Percentiles rank a stretch among this genome's conserved stretches.
Conservation (phyloP, 73 alveolate genomes). For the Durusdinium trenchii region DNA sequence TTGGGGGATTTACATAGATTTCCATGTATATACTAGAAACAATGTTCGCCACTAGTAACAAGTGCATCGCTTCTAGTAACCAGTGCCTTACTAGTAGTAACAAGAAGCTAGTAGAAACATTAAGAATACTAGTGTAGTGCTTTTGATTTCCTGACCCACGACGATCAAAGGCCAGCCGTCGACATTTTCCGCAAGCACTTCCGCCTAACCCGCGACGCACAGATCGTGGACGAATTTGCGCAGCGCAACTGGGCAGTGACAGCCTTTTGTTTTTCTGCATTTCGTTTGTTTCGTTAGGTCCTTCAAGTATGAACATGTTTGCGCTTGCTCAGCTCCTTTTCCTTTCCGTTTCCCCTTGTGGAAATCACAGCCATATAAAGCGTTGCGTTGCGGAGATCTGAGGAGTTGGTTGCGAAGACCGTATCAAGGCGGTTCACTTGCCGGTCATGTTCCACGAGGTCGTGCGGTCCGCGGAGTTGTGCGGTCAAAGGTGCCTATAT, state of each 20-base stretch:
- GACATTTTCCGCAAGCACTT: constrained; percentile 60
- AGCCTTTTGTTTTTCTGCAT: neutral
- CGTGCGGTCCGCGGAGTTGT: too few species aligned
- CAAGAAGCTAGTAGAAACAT: too few species aligned
- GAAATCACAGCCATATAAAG: neutral
- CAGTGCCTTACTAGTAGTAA: too few species aligned
- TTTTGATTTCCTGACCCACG: neutral
- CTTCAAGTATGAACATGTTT: neutral
- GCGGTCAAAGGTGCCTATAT: too few species aligned
- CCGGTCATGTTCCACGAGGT: constrained; percentile 91
- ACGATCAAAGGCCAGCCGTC: neutral
- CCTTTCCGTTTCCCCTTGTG: neutral
- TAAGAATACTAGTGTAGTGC: neutral
- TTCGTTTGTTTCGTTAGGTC: neutral
- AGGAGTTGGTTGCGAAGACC: constrained; percentile 78
- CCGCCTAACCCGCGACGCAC: constrained; percentile 61
- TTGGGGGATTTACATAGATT: too few species aligned
- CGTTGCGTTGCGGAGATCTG: neutral
- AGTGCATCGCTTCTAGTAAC: too few species aligned
- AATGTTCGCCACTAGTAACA: too few species aligned
- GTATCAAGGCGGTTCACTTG: constrained; percentile 74
- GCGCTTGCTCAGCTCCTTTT: neutral
- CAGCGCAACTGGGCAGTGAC: neutral
- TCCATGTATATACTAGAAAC: too few species aligned
- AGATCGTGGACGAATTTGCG: constrained; percentile 48